Evolutionary conservation across 163 green algal species (phyloP), one percentile per base, ranked within the genome.

Genomic region (Scenedesmus sp.): DNA sequence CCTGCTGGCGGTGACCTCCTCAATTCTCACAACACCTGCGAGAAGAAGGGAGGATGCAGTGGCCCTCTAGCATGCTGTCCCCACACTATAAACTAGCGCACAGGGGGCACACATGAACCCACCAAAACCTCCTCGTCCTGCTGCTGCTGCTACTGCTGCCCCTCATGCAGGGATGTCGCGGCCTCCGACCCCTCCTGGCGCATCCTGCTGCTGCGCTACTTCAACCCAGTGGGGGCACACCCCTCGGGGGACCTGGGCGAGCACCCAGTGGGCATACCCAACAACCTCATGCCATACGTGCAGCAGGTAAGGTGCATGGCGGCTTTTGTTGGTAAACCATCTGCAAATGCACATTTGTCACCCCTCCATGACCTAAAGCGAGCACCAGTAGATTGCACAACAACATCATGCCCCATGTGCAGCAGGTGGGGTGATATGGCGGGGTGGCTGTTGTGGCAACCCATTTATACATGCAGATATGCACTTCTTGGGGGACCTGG

Each of bases 231-330:
- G 7, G 98, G 97, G 26, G 98, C 98, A 2, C 98, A 99, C 95
- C 97, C 97, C 46, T 98, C 94, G 52, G 98, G 98, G 67, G 87
- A 94, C 15, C 95, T 98, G 26, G 97, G 97, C 9, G 97, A 98
- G 94, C 97, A 97, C 92, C 97, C 98, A 54, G 96, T 98, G 55
- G 98, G 98, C 91, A 97, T 99, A 90, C 98, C 99, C 88, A 99
- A 99, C 96, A 99, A 99, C 96, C 96, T 99, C 54, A 99, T 99
- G 98, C 98, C 98, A 9, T 99, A 98, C 95, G 96, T 99, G 56
- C 97, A 99, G 93, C 97, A 99, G 95, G 95, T 96, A 26, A 12
- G 10, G 62, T 46, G 34, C 34, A 46, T 46, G 34, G 34, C 34
- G 34, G 34, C 34, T 46, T 46, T 46, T 46, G 34, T 46, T 46